Percentiles rank a stretch among this genome's conserved stretches.
These are phyloP conservation scores for Trametes versicolor DNA, from an alignment of 1,284 basidiomycete species.

Conservation along the genomic window DNA sequence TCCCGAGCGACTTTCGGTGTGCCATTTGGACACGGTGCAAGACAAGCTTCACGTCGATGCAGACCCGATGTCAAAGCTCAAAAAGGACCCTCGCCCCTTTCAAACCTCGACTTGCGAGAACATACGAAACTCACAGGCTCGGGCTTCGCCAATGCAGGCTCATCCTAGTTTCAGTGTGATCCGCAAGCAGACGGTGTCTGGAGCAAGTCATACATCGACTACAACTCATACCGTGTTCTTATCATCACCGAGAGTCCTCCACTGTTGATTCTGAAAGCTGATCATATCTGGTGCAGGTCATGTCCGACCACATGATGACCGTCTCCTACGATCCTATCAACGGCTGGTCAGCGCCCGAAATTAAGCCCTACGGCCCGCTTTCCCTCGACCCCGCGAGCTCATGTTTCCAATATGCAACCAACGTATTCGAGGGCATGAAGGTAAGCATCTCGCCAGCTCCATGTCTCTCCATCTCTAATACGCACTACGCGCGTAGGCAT, in stretches of 20 bases:
- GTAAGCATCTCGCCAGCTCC: conserved; percentile 57
- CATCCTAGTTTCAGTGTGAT: too few species aligned
- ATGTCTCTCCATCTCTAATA: not conserved
- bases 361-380: conserved; percentile 79
- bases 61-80: too few species aligned
- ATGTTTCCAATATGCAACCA: conserved; percentile 81
- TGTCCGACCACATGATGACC: conserved; percentile 83
- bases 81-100: too few species aligned
- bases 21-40: too few species aligned
- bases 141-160: too few species aligned
- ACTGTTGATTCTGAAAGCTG: not conserved
- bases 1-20: too few species aligned
- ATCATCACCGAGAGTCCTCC: not conserved
- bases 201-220: too few species aligned
- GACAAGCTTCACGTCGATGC: too few species aligned
- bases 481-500: conserved; percentile 56
- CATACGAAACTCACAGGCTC: too few species aligned
- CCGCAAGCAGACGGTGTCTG: too few species aligned
- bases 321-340: conserved; percentile 66
- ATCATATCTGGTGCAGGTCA: conserved; percentile 53
- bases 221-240: too few species aligned
- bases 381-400: conserved; percentile 79
- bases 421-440: conserved; percentile 92
- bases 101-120: too few species aligned
- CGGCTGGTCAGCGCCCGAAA: conserved; percentile 86